Conservation (phyloP, 495 filamentous ascomycete species). For the Monascus purpureus region DNA sequence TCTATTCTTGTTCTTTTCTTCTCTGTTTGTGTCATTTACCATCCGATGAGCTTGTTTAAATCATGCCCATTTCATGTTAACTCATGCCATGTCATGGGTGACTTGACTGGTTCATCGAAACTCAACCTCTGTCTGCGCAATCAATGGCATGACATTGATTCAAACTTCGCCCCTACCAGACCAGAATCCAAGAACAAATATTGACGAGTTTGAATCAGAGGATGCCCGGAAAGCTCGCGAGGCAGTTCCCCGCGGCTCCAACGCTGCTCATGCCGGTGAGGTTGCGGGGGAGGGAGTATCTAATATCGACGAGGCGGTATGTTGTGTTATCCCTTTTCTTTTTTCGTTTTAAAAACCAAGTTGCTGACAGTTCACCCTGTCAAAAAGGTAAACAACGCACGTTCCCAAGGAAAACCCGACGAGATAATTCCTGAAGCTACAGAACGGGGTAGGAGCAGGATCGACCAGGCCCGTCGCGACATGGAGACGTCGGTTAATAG, state of each 20-base stretch:
- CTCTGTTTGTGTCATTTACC: background rate
- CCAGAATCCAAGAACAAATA: no score
- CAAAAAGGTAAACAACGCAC: constrained; percentile 45
- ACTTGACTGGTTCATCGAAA: no score
- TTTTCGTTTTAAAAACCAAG: background rate
- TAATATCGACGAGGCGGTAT: constrained; percentile 42
- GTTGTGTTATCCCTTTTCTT: constrained; percentile 8
- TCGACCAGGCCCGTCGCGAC: constrained; percentile 44
- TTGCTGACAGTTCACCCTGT: constrained; percentile 2
- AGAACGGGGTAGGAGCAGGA: constrained; percentile 48
- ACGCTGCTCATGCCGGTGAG: background rate
- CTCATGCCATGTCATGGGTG: no score
- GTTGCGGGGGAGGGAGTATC: constrained; percentile 20
- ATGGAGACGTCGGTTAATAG: constrained; percentile 28
- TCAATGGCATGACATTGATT: no score
- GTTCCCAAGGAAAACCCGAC: constrained; percentile 42
- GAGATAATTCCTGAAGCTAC: constrained; percentile 46
- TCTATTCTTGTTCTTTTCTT: background rate
- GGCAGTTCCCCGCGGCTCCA: background rate
- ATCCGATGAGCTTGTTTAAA: background rate
- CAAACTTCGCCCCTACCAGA: no score
- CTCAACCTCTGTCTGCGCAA: no score
- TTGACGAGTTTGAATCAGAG: no score
- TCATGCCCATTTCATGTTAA: no score
- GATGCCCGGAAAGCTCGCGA: background rate